Evolutionary conservation across 768 basidiomycete genomes (phyloP).

Genomic region (Russula vinacea): DNA sequence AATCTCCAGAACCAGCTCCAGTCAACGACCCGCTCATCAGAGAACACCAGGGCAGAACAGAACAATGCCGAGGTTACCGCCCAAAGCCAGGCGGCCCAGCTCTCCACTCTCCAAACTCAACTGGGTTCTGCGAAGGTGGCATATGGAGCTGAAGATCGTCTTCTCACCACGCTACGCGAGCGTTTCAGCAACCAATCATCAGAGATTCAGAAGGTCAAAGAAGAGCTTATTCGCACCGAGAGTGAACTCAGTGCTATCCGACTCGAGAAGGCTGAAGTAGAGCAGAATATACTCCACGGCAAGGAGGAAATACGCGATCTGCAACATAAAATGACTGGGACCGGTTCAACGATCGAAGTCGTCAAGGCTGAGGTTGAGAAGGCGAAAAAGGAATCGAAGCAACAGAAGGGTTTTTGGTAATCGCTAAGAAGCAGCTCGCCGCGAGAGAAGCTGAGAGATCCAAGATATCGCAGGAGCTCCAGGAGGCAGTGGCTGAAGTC

Average conservation of each 20-base stretch:
- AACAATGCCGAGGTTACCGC: slow-evolving; percentile 60
- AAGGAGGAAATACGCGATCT: slow-evolving; percentile 91
- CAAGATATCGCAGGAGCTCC: slow-evolving; percentile 67
- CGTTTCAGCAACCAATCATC: slow-evolving; percentile 62
- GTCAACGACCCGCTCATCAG: slow-evolving; percentile 71
- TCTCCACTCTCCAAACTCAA: slow-evolving; percentile 79
- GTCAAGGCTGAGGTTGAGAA: slow-evolving; percentile 80
- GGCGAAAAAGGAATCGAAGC: slow-evolving; percentile 87
- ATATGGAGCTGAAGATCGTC: slow-evolving; percentile 78
- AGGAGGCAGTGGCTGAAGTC: slow-evolving; percentile 58
- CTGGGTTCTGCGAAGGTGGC: slow-evolving; percentile 78
- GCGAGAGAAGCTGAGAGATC: slow-evolving; percentile 76
- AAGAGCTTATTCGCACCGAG: slow-evolving; percentile 84
- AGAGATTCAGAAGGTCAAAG: slow-evolving; percentile 66
- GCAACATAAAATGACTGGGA: slow-evolving; percentile 79
- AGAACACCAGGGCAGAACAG: slow-evolving; percentile 64
- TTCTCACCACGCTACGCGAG: slow-evolving; percentile 65
- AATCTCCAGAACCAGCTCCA: slow-evolving; percentile 82
- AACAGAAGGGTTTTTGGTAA: slow-evolving; percentile 92
- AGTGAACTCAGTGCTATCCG: slow-evolving; percentile 86
- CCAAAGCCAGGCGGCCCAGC: slow-evolving; percentile 65
- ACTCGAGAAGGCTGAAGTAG: slow-evolving; percentile 89
- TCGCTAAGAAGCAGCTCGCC: slow-evolving; percentile 89
- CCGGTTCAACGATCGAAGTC: slow-evolving; percentile 64
- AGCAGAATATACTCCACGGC: slow-evolving; percentile 80